These are phyloP conservation scores for Lathyrus oleraceus DNA, from an alignment of 306 rosid species.

Conservation along the genomic window DNA sequence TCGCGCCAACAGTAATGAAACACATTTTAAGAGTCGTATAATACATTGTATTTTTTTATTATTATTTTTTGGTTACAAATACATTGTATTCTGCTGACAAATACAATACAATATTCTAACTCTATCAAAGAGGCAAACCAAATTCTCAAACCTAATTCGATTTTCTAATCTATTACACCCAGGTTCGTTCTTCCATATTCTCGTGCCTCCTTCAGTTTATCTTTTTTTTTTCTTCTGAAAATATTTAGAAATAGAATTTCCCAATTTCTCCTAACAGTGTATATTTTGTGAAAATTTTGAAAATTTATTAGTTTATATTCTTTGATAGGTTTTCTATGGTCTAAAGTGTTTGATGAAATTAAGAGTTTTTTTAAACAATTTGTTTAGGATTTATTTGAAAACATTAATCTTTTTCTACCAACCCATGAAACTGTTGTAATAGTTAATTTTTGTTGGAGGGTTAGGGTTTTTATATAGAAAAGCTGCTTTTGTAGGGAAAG, in stretches of 20 bases:
- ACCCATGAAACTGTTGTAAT: not conserved
- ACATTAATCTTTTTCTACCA: not conserved
- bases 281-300: not conserved
- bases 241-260: not conserved
- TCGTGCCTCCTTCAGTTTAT: not conserved
- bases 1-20: no score
- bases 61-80: no score
- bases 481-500: not conserved
- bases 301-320: not conserved
- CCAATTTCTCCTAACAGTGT: not conserved
- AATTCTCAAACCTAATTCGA: constrained; percentile 17
- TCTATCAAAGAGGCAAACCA: not conserved
- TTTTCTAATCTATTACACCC: not conserved
- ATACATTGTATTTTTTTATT: no score
- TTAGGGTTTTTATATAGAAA: not conserved
- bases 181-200: constrained; percentile 23
- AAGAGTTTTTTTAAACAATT: not conserved
- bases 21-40: no score
- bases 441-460: not conserved
- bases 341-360: constrained; percentile 20
- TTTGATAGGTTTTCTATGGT: not conserved
- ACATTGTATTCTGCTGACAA: no score
- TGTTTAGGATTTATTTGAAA: not conserved
- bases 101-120: no score
- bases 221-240: not conserved